Evolutionary conservation across 805 yeast species (phyloP).

Genomic region (Kregervanrija delftensis): DNA sequence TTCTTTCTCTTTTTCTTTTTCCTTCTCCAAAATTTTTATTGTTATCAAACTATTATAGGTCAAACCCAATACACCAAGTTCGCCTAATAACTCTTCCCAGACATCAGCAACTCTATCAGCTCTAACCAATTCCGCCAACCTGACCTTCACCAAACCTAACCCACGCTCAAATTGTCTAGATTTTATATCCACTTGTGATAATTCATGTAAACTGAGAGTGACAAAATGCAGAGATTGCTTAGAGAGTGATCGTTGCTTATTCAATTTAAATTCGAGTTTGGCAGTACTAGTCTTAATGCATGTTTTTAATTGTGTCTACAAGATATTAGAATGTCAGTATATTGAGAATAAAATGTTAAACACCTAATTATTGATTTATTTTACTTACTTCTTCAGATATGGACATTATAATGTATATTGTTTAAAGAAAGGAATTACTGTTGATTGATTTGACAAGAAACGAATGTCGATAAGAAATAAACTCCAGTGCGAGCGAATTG

Average conservation of each 20-base stretch:
- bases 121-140: slow-evolving; percentile 8
- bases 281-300: slow-evolving; percentile 6
- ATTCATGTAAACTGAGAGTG: no score
- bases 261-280: slow-evolving; percentile 9
- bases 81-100: slow-evolving; percentile 14
- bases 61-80: slow-evolving; percentile 7
- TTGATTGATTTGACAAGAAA: no score
- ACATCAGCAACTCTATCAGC: slow-evolving; percentile 11
- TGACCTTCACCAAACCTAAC: slow-evolving; percentile 7
- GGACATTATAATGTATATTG: neutral
- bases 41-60: no score
- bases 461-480: no score
- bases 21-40: no score
- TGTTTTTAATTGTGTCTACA: slow-evolving; percentile 7
- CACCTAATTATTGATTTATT: no score
- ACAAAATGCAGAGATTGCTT: neutral
- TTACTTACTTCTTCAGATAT: neutral
- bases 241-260: slow-evolving; percentile 8
- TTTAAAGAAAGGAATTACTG: no score
- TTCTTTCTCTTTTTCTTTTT: neutral
- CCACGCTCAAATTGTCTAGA: slow-evolving; percentile 11
- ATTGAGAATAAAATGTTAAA: no score
- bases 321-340: no score
- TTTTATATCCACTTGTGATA: neutral
- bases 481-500: no score